A percentile compares a stretch with the other conserved stretches of the same genome.
These are phyloP conservation scores for Geotrichum cucujoidarum DNA, from an alignment of 1,139 yeast genomes.

Conservation along the genomic window DNA sequence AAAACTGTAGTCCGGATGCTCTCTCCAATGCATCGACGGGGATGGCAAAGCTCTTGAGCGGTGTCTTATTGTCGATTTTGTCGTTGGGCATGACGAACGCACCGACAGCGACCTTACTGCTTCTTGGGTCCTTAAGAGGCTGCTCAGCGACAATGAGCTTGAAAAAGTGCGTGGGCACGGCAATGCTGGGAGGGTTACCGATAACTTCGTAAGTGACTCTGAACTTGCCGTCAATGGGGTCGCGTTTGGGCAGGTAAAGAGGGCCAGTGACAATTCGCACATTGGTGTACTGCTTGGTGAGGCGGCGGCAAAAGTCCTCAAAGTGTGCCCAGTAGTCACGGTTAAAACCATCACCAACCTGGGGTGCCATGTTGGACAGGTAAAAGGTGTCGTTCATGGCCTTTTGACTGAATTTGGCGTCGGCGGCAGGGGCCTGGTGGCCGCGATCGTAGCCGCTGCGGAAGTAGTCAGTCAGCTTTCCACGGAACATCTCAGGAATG, in stretches of 20 bases:
- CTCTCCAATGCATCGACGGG: constrained; percentile 88
- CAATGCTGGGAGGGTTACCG: constrained; percentile 94
- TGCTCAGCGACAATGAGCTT: constrained; percentile 83
- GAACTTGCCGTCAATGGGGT: constrained; percentile 72
- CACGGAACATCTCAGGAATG: constrained; percentile 76
- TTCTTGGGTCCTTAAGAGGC: constrained; percentile 36
- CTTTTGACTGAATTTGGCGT: constrained; percentile 79
- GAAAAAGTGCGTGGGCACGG: constrained; percentile 97
- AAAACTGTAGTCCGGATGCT: constrained; percentile 76
- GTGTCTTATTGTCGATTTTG: constrained; percentile 61
- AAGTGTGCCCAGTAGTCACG: constrained; percentile 97
- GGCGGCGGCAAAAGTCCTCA: constrained; percentile 78
- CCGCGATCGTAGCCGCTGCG: constrained; percentile 97
- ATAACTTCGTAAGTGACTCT: constrained; percentile 85
- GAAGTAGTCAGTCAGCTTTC: constrained; percentile 74
- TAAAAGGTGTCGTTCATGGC: constrained; percentile 96
- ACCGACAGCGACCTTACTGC: constrained; percentile 63
- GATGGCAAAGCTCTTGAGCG: constrained; percentile 71
- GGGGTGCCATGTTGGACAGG: constrained; percentile 90
- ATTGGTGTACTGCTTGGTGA: constrained; percentile 60
- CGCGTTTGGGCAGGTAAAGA: constrained; percentile 72
- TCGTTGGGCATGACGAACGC: constrained; percentile 93
- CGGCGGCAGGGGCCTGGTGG: constrained; percentile 97
- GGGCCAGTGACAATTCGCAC: constrained; percentile 95
- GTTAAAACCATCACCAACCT: constrained; percentile 95